Evolutionary conservation across 2,329 filamentous ascomycete genomes (phyloP).

Genomic region (Penicillium thymicola): DNA sequence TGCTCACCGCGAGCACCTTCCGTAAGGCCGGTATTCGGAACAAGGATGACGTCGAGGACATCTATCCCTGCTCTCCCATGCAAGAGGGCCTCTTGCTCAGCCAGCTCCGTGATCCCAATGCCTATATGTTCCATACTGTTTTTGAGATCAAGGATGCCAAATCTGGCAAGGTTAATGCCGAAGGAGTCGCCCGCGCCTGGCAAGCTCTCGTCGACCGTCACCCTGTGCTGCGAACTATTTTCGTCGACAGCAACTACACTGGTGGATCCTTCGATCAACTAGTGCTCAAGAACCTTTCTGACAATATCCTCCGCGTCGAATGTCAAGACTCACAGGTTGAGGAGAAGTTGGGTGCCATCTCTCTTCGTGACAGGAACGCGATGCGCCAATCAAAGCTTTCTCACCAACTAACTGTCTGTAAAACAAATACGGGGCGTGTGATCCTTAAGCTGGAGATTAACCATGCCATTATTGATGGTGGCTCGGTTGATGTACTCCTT

Average conservation of each 20-base stretch:
- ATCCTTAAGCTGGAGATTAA: constrained; percentile 39
- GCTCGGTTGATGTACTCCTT: constrained; percentile 33
- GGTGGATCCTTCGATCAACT: constrained; percentile 39
- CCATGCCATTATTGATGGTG: constrained; percentile 39
- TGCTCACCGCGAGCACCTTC: constrained; percentile 35
- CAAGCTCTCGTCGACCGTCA: constrained; percentile 33
- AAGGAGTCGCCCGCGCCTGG: constrained; percentile 34
- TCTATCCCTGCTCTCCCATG: constrained; percentile 38
- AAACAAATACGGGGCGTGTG: constrained; percentile 28
- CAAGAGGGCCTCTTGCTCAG: constrained; percentile 40
- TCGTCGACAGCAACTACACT: constrained; percentile 35
- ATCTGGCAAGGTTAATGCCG: constrained; percentile 24
- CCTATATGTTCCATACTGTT: constrained; percentile 37
- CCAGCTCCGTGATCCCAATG: constrained; percentile 34
- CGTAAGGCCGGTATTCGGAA: constrained; percentile 33
- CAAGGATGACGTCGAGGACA: constrained; percentile 31
- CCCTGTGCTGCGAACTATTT: constrained; percentile 33
- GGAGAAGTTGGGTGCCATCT: constrained; percentile 27
- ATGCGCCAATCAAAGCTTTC: constrained; percentile 28
- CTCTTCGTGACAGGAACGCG: constrained; percentile 25
- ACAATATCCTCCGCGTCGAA: constrained; percentile 29
- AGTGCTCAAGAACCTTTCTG: constrained; percentile 29
- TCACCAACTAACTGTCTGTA: constrained; percentile 37
- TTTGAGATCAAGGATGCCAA: constrained; percentile 31
- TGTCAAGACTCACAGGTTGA: constrained; percentile 29